Percentiles rank a stretch among this genome's conserved stretches.
Conservation (phyloP, 306 rosid genomes). For the Lablab purpureus region DNA sequence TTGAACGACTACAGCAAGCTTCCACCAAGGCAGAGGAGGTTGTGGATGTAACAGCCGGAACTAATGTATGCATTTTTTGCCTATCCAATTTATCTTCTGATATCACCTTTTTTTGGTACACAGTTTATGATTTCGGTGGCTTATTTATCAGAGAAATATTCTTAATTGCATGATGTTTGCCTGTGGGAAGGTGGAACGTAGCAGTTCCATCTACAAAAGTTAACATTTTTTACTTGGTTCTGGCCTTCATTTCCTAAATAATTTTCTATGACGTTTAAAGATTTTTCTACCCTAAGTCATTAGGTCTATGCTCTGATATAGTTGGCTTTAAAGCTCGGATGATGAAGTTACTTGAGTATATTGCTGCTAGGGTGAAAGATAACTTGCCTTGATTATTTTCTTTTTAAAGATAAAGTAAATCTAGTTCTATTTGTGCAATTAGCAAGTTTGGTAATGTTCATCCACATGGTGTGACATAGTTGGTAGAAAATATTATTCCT, state of each 20-base stretch:
- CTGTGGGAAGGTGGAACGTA: not conserved
- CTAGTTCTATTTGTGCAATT: not conserved
- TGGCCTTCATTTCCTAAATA: not conserved
- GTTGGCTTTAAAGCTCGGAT: constrained; percentile 16
- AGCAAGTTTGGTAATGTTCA: not conserved
- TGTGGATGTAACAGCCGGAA: constrained; percentile 48
- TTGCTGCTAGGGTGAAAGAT: not conserved
- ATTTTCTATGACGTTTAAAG: not conserved
- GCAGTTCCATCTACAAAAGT: not conserved
- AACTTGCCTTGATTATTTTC: not conserved
- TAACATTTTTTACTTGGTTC: constrained; percentile 13
- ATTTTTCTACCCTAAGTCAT: not conserved
- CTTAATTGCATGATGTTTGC: constrained; percentile 33
- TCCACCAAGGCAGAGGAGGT: constrained; percentile 63
- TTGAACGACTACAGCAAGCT: constrained; percentile 68
- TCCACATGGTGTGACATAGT: no score
- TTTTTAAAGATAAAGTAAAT: not conserved
- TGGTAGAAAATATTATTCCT: no score
- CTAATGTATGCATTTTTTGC: constrained; percentile 60
- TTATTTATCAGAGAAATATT: constrained; percentile 23
- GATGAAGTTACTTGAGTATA: not conserved
- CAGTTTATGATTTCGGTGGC: constrained; percentile 19
- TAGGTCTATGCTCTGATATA: not conserved
- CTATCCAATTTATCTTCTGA: constrained; percentile 39
- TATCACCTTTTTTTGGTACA: constrained; percentile 28